Base-by-base conservation (phyloP, 352 stramenopile species). In the Discostella stelligera region DNA sequence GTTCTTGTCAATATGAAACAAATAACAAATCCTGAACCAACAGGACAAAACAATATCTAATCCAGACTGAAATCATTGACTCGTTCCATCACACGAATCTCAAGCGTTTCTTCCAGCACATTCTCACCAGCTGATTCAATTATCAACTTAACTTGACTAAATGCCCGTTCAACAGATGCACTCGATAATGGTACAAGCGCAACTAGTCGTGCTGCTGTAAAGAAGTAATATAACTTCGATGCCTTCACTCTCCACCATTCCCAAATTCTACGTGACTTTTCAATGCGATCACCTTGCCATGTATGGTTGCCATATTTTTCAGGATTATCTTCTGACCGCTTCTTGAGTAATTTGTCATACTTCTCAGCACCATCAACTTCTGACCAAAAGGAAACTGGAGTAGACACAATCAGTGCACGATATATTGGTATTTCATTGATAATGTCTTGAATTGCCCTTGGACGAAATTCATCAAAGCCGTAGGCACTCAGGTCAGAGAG, bases 381-480 rank as follows among this genome's bases (percentile, higher is more conserved):
- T 27, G 37, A 32, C 61, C 61, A 69, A 21, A 69, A 69, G 5
- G 13, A 27, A 27, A 13, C 32, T 49, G 9, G 13, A 41, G 63
- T 63, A 23, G 14, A 23, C n/a, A 32, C 39, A 48, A 61, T 21
- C 25, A 53, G 8, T 44, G 32, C 59, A 48, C 14, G 10, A 41
- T 67, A 53, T 20, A 8, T 13, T 48, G n/a, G 46, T 7, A 54
- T 54, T 54, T 71, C 32, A 10, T 61, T 23, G 53, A 65, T 46
- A 10, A 65, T 27, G 25, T 56, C 50, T 46, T 63, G 23, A 32
- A 72, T 56, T n/a, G 56, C 55, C 11, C 50, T 53, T 23, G 27
- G 14, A 23, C 39, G 37, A 30, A 72, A 65, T 32, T 72, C 65
- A 58, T 63, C 41, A 41, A 72, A 66, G 14, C 44, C 41, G 46